Percentiles rank a stretch among this genome's conserved stretches.
phyloP scores from a whole-genome alignment of 1,139 yeast species.

The Ashbya aceris region DNA sequence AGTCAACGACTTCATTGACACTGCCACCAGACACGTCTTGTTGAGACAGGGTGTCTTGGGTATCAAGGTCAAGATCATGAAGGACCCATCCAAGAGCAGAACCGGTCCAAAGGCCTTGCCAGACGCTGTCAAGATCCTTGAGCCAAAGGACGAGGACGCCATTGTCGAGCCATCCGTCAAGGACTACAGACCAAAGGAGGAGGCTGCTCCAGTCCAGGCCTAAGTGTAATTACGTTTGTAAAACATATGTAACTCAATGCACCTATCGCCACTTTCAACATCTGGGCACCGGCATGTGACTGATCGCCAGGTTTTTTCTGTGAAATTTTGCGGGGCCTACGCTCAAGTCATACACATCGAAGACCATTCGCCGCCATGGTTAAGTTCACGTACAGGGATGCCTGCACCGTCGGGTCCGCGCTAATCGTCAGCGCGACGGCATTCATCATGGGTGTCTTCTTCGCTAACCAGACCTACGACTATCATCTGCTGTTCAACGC shows the following conservation, averaged over 20 bases:
- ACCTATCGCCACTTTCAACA: too few species aligned
- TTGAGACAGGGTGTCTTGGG: slow-evolving; percentile 99
- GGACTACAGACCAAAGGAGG: slow-evolving; percentile 47
- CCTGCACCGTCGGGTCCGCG: slow-evolving; percentile 26
- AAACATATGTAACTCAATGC: slow-evolving; percentile 1
- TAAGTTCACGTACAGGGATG: slow-evolving; percentile 8
- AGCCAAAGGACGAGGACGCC: slow-evolving; percentile 95
- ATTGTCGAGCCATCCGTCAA: slow-evolving; percentile 80
- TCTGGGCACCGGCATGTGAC: too few species aligned
- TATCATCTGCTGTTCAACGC: slow-evolving; percentile 62
- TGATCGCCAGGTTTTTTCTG: neutral
- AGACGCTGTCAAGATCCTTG: slow-evolving; percentile 89
- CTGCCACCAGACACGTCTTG: slow-evolving; percentile 99
- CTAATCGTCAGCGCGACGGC: slow-evolving; percentile 38
- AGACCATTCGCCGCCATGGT: neutral
- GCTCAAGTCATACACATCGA: too few species aligned
- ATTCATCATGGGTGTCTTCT: slow-evolving; percentile 72
- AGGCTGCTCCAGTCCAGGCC: slow-evolving; percentile 30
- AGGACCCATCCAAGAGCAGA: slow-evolving; percentile 91
- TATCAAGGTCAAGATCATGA: slow-evolving; percentile 98
- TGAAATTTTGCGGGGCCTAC: neutral
- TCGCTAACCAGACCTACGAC: slow-evolving; percentile 77
- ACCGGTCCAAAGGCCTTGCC: slow-evolving; percentile 90
- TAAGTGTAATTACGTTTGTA: slow-evolving; percentile 29
- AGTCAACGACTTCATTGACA: slow-evolving; percentile 95